phyloP scores from a whole-genome alignment of 176 grass and related monocot genomes.

The Saccharum spontaneum region DNA sequence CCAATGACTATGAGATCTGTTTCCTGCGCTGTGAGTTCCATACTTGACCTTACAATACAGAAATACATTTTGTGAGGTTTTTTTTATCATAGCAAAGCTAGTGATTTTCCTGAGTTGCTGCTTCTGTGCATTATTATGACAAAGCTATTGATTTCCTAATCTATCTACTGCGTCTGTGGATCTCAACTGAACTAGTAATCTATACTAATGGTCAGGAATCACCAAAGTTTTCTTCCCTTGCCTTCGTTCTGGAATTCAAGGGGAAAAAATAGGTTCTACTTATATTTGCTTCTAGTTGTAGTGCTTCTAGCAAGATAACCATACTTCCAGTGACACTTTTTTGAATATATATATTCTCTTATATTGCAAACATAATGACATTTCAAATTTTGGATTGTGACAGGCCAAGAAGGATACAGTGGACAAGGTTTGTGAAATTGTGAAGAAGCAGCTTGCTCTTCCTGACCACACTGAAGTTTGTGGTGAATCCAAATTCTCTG shows the following conservation, averaged over 20 bases:
- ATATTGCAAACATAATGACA: background rate
- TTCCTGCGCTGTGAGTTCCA: conserved; percentile 39
- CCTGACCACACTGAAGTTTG: conserved; percentile 34
- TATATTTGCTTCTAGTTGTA: background rate
- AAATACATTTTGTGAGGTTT: background rate
- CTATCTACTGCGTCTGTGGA: background rate
- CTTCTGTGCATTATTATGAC: background rate
- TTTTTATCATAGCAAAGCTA: background rate
- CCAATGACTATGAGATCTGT: conserved; percentile 30
- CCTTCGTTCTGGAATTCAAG: background rate
- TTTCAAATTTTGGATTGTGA: background rate
- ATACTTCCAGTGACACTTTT: background rate
- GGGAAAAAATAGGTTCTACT: background rate
- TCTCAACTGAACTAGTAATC: conserved; percentile 7
- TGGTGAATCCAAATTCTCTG: conserved; percentile 53
- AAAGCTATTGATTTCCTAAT: background rate
- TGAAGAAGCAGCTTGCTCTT: conserved; percentile 71
- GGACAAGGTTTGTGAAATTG: conserved; percentile 64
- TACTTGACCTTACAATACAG: background rate
- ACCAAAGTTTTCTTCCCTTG: background rate
- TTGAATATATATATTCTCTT: background rate
- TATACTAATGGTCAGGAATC: background rate
- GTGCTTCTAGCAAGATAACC: background rate
- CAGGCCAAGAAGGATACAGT: conserved; percentile 61
- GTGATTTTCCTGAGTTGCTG: background rate